These are phyloP conservation scores for Cryphonectria nitschkei DNA, from an alignment of 2,329 filamentous ascomycete species.

Conservation along the genomic window DNA sequence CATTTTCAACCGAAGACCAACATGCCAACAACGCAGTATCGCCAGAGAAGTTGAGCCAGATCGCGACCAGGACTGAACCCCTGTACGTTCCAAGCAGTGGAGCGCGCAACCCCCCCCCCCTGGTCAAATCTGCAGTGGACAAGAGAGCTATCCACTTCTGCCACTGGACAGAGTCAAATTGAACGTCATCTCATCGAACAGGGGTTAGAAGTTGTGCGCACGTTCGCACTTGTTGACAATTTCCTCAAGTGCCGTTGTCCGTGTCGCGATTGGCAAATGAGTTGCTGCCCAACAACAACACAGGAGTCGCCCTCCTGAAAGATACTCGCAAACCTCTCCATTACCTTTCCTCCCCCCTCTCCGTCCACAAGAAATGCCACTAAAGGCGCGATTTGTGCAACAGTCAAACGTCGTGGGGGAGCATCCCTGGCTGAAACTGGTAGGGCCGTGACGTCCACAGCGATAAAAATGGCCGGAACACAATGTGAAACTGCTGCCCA, in stretches of 20 bases:
- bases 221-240: neutral
- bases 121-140: conserved; percentile 16
- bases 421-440: conserved; percentile 38
- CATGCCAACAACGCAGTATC: conserved; percentile 17
- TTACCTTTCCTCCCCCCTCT: neutral
- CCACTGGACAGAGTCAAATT: conserved; percentile 27
- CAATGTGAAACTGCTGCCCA: conserved; percentile 40
- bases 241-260: neutral
- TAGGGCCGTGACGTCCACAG: conserved; percentile 32
- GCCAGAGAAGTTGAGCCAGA: conserved; percentile 21
- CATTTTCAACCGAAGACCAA: conserved; percentile 25
- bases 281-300: neutral
- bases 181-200: conserved; percentile 27
- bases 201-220: conserved; percentile 14
- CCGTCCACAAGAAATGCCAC: conserved; percentile 4
- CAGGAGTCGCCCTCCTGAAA: neutral
- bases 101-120: conserved; percentile 5
- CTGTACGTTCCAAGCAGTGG: conserved; percentile 20
- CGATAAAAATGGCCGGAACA: conserved; percentile 31
- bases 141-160: conserved; percentile 20
- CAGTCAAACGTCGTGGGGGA: conserved; percentile 19
- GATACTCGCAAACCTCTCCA: neutral
- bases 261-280: conserved; percentile 4
- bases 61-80: conserved; percentile 20
- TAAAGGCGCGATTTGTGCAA: neutral